Percentiles rank a stretch among this genome's conserved stretches.
Evolutionary conservation across 371 early-diverging fungal species (phyloP).

Genomic region (Saksenaea vasiformis): DNA sequence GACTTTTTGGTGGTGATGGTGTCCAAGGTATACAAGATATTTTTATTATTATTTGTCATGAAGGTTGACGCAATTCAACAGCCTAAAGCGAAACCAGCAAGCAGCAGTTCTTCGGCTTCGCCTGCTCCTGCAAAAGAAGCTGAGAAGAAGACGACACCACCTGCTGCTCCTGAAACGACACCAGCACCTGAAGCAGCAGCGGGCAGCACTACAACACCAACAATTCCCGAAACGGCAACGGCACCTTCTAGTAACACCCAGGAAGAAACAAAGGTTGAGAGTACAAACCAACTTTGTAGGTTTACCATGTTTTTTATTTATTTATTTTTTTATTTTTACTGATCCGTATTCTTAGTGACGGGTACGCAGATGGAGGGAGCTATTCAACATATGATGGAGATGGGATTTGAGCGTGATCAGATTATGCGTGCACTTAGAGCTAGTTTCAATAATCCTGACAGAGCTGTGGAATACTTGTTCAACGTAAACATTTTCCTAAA

Average conservation of each 20-base stretch:
- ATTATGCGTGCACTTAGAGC: conserved; percentile 92
- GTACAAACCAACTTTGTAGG: conserved; percentile 15
- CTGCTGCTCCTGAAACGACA: conserved; percentile 18
- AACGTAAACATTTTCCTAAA: conserved; percentile 57
- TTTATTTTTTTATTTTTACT: background rate
- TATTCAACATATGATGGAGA: conserved; percentile 87
- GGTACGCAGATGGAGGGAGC: conserved; percentile 78
- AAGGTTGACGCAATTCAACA: conserved; percentile 14
- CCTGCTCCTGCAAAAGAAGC: background rate
- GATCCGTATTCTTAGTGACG: conserved; percentile 50
- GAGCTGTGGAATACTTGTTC: conserved; percentile 96
- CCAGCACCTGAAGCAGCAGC: conserved; percentile 10
- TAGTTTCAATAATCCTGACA: conserved; percentile 95
- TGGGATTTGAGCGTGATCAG: conserved; percentile 92
- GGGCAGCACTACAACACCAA: conserved; percentile 20
- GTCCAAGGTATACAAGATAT: conserved; percentile 66
- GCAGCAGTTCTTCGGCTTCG: conserved; percentile 17
- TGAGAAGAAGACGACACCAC: conserved; percentile 12
- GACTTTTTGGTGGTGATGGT: conserved; percentile 96
- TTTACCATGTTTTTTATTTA: background rate
- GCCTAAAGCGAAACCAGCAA: conserved; percentile 58
- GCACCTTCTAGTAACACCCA: conserved; percentile 29
- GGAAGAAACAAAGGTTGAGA: conserved; percentile 15
- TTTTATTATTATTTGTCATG: background rate
- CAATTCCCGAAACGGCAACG: conserved; percentile 17